These are phyloP conservation scores for Abrus pulchellus DNA, from an alignment of 306 rosid species.

Conservation along the genomic window DNA sequence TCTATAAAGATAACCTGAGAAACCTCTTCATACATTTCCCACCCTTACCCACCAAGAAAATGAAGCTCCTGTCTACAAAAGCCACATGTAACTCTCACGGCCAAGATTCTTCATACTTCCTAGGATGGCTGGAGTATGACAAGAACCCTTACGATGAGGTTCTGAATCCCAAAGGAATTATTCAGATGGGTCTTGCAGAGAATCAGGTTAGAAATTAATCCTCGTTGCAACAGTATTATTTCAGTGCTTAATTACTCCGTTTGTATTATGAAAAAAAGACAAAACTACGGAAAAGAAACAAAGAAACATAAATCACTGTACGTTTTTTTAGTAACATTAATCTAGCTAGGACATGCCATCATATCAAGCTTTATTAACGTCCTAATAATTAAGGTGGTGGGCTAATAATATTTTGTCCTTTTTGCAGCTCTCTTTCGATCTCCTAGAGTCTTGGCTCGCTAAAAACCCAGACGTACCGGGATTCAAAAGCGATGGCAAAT, in stretches of 20 bases:
- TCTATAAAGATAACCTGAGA: background rate
- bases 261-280: slow-evolving; percentile 19
- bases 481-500: slow-evolving; percentile 78
- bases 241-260: background rate
- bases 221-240: slow-evolving; percentile 7
- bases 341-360: slow-evolving; percentile 40
- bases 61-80: slow-evolving; percentile 74
- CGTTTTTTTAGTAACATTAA: slow-evolving; percentile 17
- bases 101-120: slow-evolving; percentile 96
- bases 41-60: slow-evolving; percentile 36
- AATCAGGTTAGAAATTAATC: slow-evolving; percentile 67
- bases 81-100: slow-evolving; percentile 92
- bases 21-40: background rate
- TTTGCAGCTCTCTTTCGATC: slow-evolving; percentile 86
- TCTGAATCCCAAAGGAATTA: slow-evolving; percentile 83
- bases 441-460: slow-evolving; percentile 79
- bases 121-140: slow-evolving; percentile 95
- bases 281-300: background rate
- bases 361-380: slow-evolving; percentile 14
- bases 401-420: slow-evolving; percentile 34
- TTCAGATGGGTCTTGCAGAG: slow-evolving; percentile 99
- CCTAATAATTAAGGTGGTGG: slow-evolving; percentile 42
- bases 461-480: slow-evolving; percentile 81
- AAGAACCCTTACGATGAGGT: slow-evolving; percentile 75
- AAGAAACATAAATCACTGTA: slow-evolving; percentile 34